Evolutionary conservation across 2,329 filamentous ascomycete genomes (phyloP).

Genomic region (Botrytis galanthina): DNA sequence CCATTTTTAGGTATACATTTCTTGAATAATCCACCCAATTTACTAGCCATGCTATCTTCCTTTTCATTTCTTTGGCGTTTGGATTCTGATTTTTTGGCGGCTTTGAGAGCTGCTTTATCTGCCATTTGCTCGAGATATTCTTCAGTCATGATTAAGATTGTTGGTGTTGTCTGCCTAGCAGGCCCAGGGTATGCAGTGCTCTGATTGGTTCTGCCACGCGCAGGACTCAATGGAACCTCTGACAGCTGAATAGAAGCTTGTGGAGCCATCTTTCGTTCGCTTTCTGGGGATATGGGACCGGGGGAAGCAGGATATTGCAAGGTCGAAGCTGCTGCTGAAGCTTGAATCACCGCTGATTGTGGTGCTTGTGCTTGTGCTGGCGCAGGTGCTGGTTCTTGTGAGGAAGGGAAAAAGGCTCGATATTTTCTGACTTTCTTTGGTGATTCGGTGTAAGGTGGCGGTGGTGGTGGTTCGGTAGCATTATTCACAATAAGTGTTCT

Average conservation of each 20-base stretch:
- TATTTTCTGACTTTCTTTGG: constrained; percentile 43
- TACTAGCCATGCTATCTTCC: constrained; percentile 59
- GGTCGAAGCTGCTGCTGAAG: constrained; percentile 46
- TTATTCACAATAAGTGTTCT: constrained; percentile 17
- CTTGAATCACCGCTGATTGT: too few relatives aligned
- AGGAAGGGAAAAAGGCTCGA: constrained; percentile 57
- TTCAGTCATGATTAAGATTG: constrained; percentile 23
- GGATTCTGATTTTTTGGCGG: constrained; percentile 37
- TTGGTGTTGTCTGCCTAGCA: constrained; percentile 24
- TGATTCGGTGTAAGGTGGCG: constrained; percentile 38
- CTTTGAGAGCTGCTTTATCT: constrained; percentile 27
- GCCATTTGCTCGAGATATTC: constrained; percentile 15
- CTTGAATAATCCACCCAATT: constrained; percentile 61
- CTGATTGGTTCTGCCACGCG: constrained; percentile 33
- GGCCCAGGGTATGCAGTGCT: constrained; percentile 37
- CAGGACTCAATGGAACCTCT: constrained; percentile 55
- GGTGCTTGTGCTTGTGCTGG: constrained; percentile 29
- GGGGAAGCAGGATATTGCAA: constrained; percentile 56
- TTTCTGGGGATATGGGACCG: constrained; percentile 59
- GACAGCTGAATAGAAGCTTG: constrained; percentile 60
- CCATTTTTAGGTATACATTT: constrained; percentile 61
- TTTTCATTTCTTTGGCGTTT: constrained; percentile 60
- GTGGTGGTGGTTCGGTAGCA: constrained; percentile 21
- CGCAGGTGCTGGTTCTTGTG: constrained; percentile 49
- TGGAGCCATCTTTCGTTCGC: constrained; percentile 61